Base-by-base conservation (phyloP, 163 green algal genomes). In the Coccomyxa subellipsoidea region DNA sequence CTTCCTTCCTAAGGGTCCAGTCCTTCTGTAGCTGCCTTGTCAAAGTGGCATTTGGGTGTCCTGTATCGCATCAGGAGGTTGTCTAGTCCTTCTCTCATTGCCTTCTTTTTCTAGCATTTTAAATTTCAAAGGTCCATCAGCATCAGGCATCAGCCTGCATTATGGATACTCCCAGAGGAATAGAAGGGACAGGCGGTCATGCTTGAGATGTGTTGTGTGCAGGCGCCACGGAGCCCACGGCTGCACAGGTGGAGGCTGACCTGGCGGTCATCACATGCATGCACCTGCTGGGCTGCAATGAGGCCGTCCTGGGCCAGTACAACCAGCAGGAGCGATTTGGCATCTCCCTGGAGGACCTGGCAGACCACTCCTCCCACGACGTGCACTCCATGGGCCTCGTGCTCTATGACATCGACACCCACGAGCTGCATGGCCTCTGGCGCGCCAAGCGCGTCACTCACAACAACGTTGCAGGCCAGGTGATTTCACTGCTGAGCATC, bases 261-360 rank as follows among this genome's bases (percentile, higher is more conserved):
- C 66, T 73, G 66, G 66, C 66, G 66, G 66, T 23, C 66, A 73
- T 73, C 66, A 18, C 29, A 1, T 34, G 2, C 66, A 27, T 73
- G 66, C 66, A 73, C 12, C 21, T 73, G 66, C 66, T 73, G 66
- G 66, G 66, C 66, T 73, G 66, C 66, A 23, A 73, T 23, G 66
- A 73, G 18, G 66, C n/a, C 66, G 18, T 18, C 66, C 66, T 73
- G 32, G 29, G 21, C 21, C 66, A 73, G 21, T 35, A 73, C 29
- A 34, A 73, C 7, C 1, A 27, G 32, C 1, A 7, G 3, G 47
- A 27, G 21, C 10, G 66, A 34, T 73, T 73, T 37, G 66, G 66
- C 66, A n/a, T 73, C 18, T 4, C 2, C 29, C 66, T 35, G 66
- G 47, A 59, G 23, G 47, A 59, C 4, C 47, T 59, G 47, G 47